Evolutionary conservation across 2,329 filamentous ascomycete species (phyloP).

Genomic region (Diaporthe humulicola): DNA sequence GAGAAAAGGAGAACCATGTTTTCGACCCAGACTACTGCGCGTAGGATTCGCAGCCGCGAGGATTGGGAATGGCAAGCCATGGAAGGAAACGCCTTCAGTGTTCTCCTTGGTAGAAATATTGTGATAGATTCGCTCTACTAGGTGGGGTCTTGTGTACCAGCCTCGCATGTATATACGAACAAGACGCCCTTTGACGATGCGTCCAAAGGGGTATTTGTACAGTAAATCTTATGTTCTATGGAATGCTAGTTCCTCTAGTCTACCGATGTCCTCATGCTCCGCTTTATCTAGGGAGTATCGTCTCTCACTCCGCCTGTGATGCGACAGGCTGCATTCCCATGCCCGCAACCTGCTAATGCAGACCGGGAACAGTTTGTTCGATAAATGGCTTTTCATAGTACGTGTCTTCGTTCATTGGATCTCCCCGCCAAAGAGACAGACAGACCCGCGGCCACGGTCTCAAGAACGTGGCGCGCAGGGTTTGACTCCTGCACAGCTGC

Average conservation of each 20-base stretch:
- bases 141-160: not conserved
- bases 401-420: not conserved
- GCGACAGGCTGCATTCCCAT: not conserved
- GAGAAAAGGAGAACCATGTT: not conserved
- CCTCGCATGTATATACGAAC: not conserved
- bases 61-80: not conserved
- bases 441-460: not conserved
- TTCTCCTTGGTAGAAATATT: not conserved
- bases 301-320: not conserved
- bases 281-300: conserved; percentile 24
- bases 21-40: not conserved
- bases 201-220: conserved; percentile 1
- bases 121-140: not conserved
- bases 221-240: conserved; percentile 31
- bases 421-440: not conserved
- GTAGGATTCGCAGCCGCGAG: not conserved
- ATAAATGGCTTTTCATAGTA: conserved; percentile 26
- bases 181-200: not conserved
- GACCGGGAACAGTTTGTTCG: conserved; percentile 6
- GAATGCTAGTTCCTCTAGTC: conserved; percentile 31
- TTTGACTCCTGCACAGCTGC: conserved; percentile 5
- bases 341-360: not conserved
- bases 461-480: not conserved
- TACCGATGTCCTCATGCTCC: conserved; percentile 28
- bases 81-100: not conserved